Base-by-base conservation (phyloP, 805 yeast genomes). In the Starmerella vitae region DNA sequence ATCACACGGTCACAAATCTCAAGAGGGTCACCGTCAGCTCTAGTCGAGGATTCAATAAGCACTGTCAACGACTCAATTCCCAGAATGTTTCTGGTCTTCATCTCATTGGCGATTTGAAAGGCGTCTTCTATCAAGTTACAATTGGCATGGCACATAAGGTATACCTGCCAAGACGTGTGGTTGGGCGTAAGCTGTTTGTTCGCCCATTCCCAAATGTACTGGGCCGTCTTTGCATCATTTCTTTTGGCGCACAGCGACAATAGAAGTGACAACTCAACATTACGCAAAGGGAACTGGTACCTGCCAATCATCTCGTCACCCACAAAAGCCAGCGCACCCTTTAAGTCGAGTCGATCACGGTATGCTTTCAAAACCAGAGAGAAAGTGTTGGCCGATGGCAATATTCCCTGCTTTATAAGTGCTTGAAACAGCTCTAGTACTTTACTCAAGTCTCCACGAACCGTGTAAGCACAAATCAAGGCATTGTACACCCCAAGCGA, bases 401-500 rank as follows among this genome's bases (percentile, higher is more conserved):
- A 30, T 6, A 65, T 39, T 2, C 56, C 54, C 41, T 51, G 58
- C 22, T 52, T 46, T 3, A 61, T 51, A 50, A 63, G 59, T 12
- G 57, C 53, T 3, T 59, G 45, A 43, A 63, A 67, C 56, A 60
- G 57, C 30, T 48, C 49, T 9, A 65, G 44, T 2, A 66, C 68
- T 13, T 55, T 62, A 0, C 53, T 51, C 19, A 58, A 53, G 26
- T 68, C 60, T 8, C 64, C 60, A 5, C 60, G 51, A 19, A 54
- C 56, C 12, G 67, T 47, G 30, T 65, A 56, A n/a, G 68, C 47
- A 20, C 59, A 55, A 36, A 76, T 65, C 30, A 76, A 50, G 0
- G 74, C 67, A 24, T 64, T 61, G 36, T 64, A 55, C 1, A 74
- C 61, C 7, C 54, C 50, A 5, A 51, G 41, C 2, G 63, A 56